Base-by-base conservation (phyloP, 2,329 filamentous ascomycete species). In the Penicillium sp. region DNA sequence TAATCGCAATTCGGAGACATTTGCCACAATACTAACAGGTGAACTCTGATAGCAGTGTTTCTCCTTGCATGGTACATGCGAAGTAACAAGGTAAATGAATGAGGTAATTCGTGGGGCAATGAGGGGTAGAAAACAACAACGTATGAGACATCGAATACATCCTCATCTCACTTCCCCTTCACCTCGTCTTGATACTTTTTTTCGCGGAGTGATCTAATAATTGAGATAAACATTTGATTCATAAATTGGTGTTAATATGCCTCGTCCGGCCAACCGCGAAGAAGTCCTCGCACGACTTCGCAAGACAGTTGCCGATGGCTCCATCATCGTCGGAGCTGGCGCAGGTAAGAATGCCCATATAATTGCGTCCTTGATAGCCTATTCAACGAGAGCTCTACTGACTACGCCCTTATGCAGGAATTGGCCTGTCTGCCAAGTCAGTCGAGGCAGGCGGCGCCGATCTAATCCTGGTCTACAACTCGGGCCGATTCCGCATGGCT, bases 381-480 rank as follows among this genome's bases (percentile, higher is more conserved):
- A 25, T n/a, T 13, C 2, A 7, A 31, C 1, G 19, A 25, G 33
- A 29, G 14, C 39, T 23, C 13, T 13, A 29, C 45, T 52, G 47
- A 37, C n/a, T 23, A 42, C 19, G n/a, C 27, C 8, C 23, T 50
- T 14, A 13, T 49, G n/a, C 53, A 83, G 86, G 87, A 44, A 89
- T 88, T 57, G 88, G 88, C 0, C 80, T 91, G 3, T 88, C 86
- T 2, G 88, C 88, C 58, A 91, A 91, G 65, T 88, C 83, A 66
- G 83, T 89, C 62, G 88, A 91, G 71, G 80, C 81, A 46, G 88
- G 88, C 37, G 86, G 87, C 59, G 85, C 83, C 14, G 87, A 90
- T 65, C 76, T 91, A 43, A 89, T 91, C 67, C 85, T 90, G 60
- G 82, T 90, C 64, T 90, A 90, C 78, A 90, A 90, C 72, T 87